These are phyloP conservation scores for Albizia julibrissin DNA, from an alignment of 306 rosid species.

Conservation along the genomic window DNA sequence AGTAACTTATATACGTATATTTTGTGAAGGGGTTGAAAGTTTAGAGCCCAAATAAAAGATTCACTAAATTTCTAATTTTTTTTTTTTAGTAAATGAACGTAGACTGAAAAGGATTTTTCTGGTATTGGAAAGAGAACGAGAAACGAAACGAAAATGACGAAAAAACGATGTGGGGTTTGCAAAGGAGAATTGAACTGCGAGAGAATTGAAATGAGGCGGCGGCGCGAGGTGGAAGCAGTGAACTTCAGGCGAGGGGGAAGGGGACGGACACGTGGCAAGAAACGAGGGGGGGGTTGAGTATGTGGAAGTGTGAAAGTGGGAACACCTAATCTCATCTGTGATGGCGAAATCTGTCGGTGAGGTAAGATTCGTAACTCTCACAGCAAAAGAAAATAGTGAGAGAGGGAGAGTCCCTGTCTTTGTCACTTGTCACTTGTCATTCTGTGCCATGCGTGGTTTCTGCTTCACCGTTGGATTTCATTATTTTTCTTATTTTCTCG, in stretches of 20 bases:
- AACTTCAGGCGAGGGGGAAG: slow-evolving; percentile 13
- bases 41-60: too few relatives aligned
- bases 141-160: background rate
- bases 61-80: background rate
- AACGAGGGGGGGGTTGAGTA: background rate
- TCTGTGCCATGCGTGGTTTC: background rate
- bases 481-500: background rate
- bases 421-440: background rate
- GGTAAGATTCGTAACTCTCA: background rate
- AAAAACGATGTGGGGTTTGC: background rate
- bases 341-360: slow-evolving; percentile 45
- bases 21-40: background rate
- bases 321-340: slow-evolving; percentile 3
- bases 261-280: slow-evolving; percentile 36
- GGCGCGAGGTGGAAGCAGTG: background rate
- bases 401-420: background rate
- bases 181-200: background rate
- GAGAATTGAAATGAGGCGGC: background rate
- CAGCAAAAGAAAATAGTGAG: background rate
- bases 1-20: too few relatives aligned
- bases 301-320: slow-evolving; percentile 20
- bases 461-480: slow-evolving; percentile 12
- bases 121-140: background rate
- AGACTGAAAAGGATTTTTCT: background rate
- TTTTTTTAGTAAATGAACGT: background rate